phyloP scores from a whole-genome alignment of 164 flowering plant genomes.

The Tetracentron sinense region DNA sequence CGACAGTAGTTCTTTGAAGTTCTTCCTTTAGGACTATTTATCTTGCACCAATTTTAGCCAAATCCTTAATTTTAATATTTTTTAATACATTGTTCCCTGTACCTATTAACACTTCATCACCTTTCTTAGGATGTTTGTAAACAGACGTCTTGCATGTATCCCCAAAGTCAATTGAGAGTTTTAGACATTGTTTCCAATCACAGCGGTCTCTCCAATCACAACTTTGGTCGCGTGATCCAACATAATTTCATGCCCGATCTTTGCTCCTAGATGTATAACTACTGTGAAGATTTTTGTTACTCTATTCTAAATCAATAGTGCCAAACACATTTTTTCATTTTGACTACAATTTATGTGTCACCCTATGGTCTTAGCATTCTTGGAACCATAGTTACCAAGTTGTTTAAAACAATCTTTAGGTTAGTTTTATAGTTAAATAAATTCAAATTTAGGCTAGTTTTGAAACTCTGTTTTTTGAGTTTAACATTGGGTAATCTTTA shows the following conservation, averaged over 20 bases:
- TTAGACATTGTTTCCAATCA: slow-evolving; percentile 65
- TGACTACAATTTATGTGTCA: slow-evolving; percentile 62
- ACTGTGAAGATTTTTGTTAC: slow-evolving; percentile 66
- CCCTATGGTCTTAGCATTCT: slow-evolving; percentile 62
- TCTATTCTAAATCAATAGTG: slow-evolving; percentile 56
- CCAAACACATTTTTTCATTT: slow-evolving; percentile 49
- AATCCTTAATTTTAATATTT: slow-evolving; percentile 61
- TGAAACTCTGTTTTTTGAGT: too few species aligned
- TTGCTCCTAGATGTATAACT: slow-evolving; percentile 84
- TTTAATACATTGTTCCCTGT: slow-evolving; percentile 74
- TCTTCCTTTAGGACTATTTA: slow-evolving; percentile 70
- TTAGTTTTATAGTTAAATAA: too few species aligned
- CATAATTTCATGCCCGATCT: slow-evolving; percentile 65
- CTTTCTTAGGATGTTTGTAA: slow-evolving; percentile 76
- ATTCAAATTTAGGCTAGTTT: too few species aligned
- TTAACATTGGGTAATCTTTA: too few species aligned
- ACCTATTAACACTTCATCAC: slow-evolving; percentile 77
- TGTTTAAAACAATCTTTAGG: too few species aligned
- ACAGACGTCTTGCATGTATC: slow-evolving; percentile 69
- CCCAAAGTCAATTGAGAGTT: slow-evolving; percentile 77
- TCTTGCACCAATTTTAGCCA: slow-evolving; percentile 82
- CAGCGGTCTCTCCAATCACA: slow-evolving; percentile 75
- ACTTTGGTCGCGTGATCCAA: slow-evolving; percentile 79
- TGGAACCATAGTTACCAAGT: too few species aligned
- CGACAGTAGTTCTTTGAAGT: slow-evolving; percentile 62